Conservation (phyloP, 2,329 filamentous ascomycete genomes). For the Fusarium veterinarium region DNA sequence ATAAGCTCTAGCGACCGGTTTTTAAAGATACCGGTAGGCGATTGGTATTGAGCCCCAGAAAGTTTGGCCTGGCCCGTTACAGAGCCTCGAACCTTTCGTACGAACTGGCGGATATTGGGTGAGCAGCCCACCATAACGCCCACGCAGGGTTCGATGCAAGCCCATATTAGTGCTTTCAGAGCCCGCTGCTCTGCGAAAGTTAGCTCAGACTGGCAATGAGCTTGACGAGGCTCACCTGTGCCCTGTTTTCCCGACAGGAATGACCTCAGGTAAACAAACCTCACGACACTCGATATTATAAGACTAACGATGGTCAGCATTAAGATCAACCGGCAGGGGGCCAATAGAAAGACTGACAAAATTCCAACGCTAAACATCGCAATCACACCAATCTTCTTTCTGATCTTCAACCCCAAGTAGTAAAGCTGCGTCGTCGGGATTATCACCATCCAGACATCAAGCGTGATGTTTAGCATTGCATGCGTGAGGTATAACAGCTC, state of each 20-base stretch:
- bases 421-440: background rate
- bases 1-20: background rate
- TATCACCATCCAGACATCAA: background rate
- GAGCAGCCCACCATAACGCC: background rate
- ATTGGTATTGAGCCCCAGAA: background rate
- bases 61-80: rapidly evolving
- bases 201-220: background rate
- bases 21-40: background rate
- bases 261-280: background rate
- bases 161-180: background rate
- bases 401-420: background rate
- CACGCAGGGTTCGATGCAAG: background rate
- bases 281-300: background rate
- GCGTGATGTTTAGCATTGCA: background rate
- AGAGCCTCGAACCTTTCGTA: rapidly evolving
- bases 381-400: background rate
- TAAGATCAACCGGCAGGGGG: no score
- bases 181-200: background rate
- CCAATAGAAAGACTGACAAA: background rate
- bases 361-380: slow-evolving; percentile 1
- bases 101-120: background rate
- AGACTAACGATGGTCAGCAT: background rate
- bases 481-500: background rate
- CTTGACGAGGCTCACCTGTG: background rate
- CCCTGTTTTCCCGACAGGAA: background rate